phyloP scores from a whole-genome alignment of 73 alveolate genomes.

The Blepharisma japonicum region DNA sequence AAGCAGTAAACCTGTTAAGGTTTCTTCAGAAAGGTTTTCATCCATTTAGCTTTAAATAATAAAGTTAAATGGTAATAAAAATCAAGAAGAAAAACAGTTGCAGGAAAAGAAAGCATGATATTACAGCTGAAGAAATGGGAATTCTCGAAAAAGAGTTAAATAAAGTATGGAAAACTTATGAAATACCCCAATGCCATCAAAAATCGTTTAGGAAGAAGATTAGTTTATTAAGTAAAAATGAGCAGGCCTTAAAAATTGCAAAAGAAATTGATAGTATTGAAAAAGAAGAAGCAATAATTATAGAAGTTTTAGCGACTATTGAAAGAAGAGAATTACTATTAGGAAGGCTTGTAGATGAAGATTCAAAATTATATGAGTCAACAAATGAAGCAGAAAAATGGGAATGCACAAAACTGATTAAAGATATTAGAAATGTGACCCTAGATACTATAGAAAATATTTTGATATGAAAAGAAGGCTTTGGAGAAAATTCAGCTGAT shows the following conservation, averaged over 20 bases:
- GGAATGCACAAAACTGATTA: not conserved
- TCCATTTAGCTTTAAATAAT: too few species aligned
- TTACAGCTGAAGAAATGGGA: not conserved
- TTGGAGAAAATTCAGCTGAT: not conserved
- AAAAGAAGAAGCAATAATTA: not conserved
- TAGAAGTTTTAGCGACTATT: not conserved
- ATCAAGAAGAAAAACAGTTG: too few species aligned
- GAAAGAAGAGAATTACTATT: not conserved
- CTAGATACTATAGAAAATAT: not conserved
- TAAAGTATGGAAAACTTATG: not conserved
- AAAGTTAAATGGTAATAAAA: too few species aligned
- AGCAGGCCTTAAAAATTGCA: not conserved
- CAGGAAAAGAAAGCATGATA: not conserved
- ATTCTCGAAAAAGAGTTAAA: not conserved
- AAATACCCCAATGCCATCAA: not conserved
- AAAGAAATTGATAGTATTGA: slow-evolving; percentile 15
- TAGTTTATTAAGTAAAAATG: not conserved
- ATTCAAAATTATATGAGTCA: not conserved
- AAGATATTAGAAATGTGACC: not conserved
- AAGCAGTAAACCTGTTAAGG: not conserved
- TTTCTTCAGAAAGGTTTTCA: too few species aligned
- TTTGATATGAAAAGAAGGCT: not conserved
- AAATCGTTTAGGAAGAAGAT: not conserved
- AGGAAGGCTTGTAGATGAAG: not conserved
- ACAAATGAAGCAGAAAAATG: not conserved